Percentiles rank a stretch among this genome's conserved stretches.
These are phyloP conservation scores for Geotrichum cucujoidarum DNA, from an alignment of 1,139 yeast species.

Conservation along the genomic window DNA sequence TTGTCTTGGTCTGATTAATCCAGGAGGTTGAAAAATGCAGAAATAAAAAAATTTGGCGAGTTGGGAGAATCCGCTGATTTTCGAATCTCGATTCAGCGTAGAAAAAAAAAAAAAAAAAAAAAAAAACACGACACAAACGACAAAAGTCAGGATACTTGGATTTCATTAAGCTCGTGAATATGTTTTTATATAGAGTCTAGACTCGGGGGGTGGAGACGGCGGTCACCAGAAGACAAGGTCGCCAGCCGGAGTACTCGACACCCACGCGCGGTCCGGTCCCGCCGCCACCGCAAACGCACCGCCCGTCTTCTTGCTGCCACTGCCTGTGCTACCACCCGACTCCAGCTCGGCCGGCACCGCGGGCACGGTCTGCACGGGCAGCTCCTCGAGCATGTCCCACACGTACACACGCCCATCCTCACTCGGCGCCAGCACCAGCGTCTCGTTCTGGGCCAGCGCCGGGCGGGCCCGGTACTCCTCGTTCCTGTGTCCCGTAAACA, in stretches of 20 bases:
- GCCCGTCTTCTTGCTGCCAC: conserved; percentile 1
- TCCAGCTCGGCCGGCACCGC: no score
- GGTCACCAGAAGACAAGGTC: conserved; percentile 2
- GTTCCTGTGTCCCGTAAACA: conserved; percentile 32
- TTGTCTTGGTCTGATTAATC: background rate
- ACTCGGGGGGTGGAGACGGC: no score
- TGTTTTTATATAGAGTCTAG: no score
- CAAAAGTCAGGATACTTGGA: no score
- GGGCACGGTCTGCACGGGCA: conserved; percentile 3
- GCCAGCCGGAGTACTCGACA: background rate
- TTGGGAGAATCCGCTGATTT: no score
- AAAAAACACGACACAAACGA: background rate
- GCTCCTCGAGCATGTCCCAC: conserved; percentile 59
- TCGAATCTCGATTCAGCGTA: background rate
- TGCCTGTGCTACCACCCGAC: no score
- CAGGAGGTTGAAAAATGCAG: background rate
- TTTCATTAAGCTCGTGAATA: no score
- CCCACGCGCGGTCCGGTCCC: background rate
- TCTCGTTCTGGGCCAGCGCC: conserved; percentile 46
- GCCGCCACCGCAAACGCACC: conserved; percentile 5
- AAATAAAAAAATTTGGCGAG: background rate
- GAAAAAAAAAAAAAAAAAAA: background rate
- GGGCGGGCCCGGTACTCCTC: conserved; percentile 29
- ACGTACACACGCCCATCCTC: conserved; percentile 84
- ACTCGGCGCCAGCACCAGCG: conserved; percentile 73